Conservation (phyloP, 495 filamentous ascomycete genomes). For the Pyrenula massariospora region DNA sequence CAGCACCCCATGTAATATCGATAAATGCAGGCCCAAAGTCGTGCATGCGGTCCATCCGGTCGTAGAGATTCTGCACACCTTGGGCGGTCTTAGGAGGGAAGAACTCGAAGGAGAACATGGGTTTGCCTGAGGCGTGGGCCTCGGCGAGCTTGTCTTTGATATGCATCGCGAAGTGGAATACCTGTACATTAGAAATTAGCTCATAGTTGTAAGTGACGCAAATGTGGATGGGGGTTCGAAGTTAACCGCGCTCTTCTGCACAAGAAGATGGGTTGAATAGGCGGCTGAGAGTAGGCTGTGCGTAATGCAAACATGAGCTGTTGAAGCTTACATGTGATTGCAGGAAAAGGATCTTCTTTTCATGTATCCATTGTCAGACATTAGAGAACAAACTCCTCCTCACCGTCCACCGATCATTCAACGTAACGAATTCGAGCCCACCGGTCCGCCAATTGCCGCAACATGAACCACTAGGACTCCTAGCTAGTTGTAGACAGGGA, state of each 20-base stretch:
- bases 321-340: background rate
- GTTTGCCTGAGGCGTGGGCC: constrained; percentile 58
- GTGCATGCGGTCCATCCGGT: constrained; percentile 99
- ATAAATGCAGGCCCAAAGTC: constrained; percentile 86
- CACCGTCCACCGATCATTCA: constrained; percentile 14
- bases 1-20: constrained; percentile 98
- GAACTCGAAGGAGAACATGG: constrained; percentile 97
- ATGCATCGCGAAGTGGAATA: constrained; percentile 46
- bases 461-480: constrained; percentile 22
- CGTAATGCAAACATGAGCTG: background rate
- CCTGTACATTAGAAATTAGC: background rate
- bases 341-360: background rate
- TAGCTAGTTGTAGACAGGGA: background rate
- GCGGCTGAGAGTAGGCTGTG: background rate
- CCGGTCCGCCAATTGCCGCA: constrained; percentile 26
- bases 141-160: constrained; percentile 87
- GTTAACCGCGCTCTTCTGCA: background rate
- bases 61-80: constrained; percentile 98
- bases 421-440: constrained; percentile 33
- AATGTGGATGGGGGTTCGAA: background rate
- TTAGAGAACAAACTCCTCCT: background rate
- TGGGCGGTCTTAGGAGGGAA: constrained; percentile 97
- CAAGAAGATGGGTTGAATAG: background rate
- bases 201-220: background rate
- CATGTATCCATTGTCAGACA: background rate